These are phyloP conservation scores for Fusarium papillatum DNA, from an alignment of 2,329 filamentous ascomycete species.

Conservation along the genomic window DNA sequence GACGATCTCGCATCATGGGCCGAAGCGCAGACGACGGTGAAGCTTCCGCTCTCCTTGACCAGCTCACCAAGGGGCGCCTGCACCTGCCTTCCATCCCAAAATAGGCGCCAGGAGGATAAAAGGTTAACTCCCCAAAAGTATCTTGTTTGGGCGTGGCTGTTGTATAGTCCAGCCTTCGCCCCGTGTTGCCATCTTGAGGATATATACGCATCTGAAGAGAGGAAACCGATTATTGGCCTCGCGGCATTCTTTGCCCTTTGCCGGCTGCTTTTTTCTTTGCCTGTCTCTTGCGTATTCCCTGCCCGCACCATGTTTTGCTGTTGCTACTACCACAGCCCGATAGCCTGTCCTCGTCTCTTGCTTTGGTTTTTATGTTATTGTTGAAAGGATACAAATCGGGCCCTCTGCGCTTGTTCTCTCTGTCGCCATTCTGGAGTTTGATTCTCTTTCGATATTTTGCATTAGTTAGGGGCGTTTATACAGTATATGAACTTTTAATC, in stretches of 20 bases:
- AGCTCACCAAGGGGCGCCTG: conserved; percentile 35
- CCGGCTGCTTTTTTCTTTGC: conserved; percentile 14
- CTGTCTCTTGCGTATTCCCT: conserved; percentile 38
- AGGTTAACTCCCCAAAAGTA: not conserved
- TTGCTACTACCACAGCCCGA: conserved; percentile 30
- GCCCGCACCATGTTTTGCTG: conserved; percentile 24
- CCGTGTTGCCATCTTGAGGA: not conserved
- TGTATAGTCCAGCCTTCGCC: not conserved
- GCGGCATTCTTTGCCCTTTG: conserved; percentile 17
- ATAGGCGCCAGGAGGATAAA: conserved; percentile 6
- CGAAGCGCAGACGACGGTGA: conserved; percentile 21
- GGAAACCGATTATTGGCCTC: conserved; percentile 9
- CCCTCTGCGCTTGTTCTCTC: conserved; percentile 13
- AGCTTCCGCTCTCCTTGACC: conserved; percentile 28
- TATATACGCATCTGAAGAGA: conserved; percentile 2
- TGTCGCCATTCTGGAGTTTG: conserved; percentile 35
- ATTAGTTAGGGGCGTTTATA: conserved; percentile 45
- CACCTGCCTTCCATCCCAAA: conserved; percentile 42
- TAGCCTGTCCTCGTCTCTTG: conserved; percentile 23
- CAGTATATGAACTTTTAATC: conserved; percentile 48
- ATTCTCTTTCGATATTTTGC: conserved; percentile 36
- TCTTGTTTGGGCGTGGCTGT: conserved; percentile 1
- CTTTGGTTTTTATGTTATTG: conserved; percentile 5
- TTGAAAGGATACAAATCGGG: conserved; percentile 33
- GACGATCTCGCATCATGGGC: conserved; percentile 24